Evolutionary conservation across 2,329 filamentous ascomycete species (phyloP), one percentile per base, ranked within the genome.

Genomic region (Nigrograna mackinnonii): DNA sequence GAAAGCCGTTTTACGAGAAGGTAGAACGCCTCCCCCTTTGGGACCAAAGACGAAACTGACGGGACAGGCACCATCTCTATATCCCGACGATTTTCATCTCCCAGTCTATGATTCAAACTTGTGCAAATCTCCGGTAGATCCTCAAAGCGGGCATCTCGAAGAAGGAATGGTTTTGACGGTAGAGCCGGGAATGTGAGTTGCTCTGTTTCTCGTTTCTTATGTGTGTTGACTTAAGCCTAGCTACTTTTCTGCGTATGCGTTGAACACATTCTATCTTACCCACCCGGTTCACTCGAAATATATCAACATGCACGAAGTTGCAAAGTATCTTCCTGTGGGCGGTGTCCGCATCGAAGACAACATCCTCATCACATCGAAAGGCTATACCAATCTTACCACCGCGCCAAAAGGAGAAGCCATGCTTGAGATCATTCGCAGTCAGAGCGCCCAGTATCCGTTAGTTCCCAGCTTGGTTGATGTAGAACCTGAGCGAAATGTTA

Each of bases 161-260:
- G 71, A 75, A 40, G 76, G 76, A 3, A 80, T 80, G 77, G 70
- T 80, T n/a, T 68, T 80, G 16, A 80, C 78, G 1, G 72, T 80
- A 13, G 78, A 80, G 50, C 78, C 78, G 7, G 78, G 78, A 13
- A 72, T 80, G 61, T 65, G 34, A 55, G 60, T 52, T 14, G 13
- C 13, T 16, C 7, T n/a, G 17, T 24, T 12, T 5, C 1, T 28
- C 6, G 14, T 42, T 3, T 12, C 2, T 17, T 20, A 3, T 4
- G 21, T 7, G 7, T 18, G 21, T 41, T 45, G 34, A 54, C 20
- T 41, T 22, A 17, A 4, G 19, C 47, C 84, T 82, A 84, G 92
- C 49, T 96, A 96, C 72, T 96, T 96, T 68, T 95, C 89, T 70
- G 80, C 83, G 16, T 96, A 91, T 64, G 95, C 95, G 51, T 88